A percentile compares a stretch with the other conserved stretches of the same genome.
Evolutionary conservation across 371 early-diverging fungal species (phyloP).

Genomic region (Rhizopus arrhizus): DNA sequence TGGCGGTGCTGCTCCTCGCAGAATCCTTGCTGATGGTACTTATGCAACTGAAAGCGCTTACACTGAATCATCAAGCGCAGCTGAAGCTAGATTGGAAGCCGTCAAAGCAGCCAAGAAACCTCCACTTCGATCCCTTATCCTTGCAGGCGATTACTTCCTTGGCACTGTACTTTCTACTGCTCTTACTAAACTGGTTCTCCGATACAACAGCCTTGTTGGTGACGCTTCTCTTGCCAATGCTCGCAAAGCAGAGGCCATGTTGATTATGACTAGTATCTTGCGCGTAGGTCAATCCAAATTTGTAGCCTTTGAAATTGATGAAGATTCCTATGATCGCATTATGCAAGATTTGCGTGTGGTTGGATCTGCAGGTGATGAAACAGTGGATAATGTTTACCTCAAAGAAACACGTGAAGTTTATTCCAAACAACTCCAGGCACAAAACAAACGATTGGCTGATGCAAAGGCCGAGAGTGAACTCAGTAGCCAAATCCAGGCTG

Average conservation of each 20-base stretch:
- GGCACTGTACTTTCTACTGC: conserved; percentile 87
- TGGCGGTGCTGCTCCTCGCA: conserved; percentile 59
- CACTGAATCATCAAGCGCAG: conserved; percentile 47
- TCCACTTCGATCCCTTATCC: conserved; percentile 78
- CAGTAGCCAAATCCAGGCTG: conserved; percentile 77
- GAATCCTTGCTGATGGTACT: conserved; percentile 94
- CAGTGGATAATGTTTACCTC: conserved; percentile 73
- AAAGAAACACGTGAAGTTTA: conserved; percentile 82
- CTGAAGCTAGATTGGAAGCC: conserved; percentile 59
- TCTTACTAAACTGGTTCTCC: conserved; percentile 86
- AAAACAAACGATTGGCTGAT: conserved; percentile 62
- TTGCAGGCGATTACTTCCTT: conserved; percentile 92
- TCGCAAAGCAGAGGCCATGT: conserved; percentile 89
- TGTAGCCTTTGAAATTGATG: conserved; percentile 85
- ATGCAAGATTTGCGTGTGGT: conserved; percentile 86
- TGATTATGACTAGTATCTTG: conserved; percentile 94
- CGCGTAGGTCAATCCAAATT: conserved; percentile 91
- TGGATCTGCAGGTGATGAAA: conserved; percentile 52
- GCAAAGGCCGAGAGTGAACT: conserved; percentile 67
- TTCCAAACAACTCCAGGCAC: conserved; percentile 73
- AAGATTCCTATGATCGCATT: conserved; percentile 94
- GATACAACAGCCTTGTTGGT: conserved; percentile 57
- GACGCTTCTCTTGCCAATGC: conserved; percentile 67
- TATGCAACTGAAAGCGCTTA: conserved; percentile 94
- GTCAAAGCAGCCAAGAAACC: conserved; percentile 74